A percentile compares a stretch with the other conserved stretches of the same genome.
These are phyloP conservation scores for Alternaria triticina DNA, from an alignment of 2,329 filamentous ascomycete species.

Conservation along the genomic window DNA sequence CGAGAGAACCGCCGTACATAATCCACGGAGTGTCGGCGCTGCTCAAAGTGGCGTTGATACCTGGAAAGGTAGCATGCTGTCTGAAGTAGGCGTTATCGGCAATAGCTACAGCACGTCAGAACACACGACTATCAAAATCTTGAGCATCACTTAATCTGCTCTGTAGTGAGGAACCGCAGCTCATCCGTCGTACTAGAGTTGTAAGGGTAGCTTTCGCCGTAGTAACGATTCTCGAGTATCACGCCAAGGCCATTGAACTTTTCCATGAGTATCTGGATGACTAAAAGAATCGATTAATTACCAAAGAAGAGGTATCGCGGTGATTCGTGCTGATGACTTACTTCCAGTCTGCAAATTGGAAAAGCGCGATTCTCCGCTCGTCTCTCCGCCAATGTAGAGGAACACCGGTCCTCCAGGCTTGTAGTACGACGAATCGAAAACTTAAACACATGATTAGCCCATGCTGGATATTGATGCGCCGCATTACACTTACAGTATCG, in stretches of 20 bases:
- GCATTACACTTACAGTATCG: slow-evolving; percentile 50
- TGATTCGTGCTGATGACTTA: slow-evolving; percentile 19
- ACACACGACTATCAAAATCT: neutral
- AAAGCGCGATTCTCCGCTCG: slow-evolving; percentile 46
- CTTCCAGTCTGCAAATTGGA: slow-evolving; percentile 52
- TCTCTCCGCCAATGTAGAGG: slow-evolving; percentile 58
- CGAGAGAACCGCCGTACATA: slow-evolving; percentile 54
- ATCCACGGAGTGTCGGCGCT: slow-evolving; percentile 57
- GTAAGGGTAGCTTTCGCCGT: slow-evolving; percentile 58
- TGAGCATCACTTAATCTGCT: slow-evolving; percentile 47
- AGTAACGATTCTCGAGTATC: slow-evolving; percentile 61
- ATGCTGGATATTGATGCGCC: no score
- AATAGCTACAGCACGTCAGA: slow-evolving; percentile 43
- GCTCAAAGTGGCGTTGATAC: slow-evolving; percentile 51
- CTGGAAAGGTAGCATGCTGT: slow-evolving; percentile 55
- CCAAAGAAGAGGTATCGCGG: neutral
- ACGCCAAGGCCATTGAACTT: slow-evolving; percentile 61
- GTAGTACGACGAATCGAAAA: slow-evolving; percentile 61
- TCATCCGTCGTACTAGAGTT: slow-evolving; percentile 58
- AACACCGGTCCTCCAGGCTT: slow-evolving; percentile 61
- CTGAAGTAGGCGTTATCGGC: slow-evolving; percentile 62
- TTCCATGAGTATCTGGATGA: slow-evolving; percentile 62
- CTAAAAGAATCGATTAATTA: slow-evolving; percentile 24
- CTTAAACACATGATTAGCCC: neutral
- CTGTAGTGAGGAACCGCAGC: slow-evolving; percentile 57